Evolutionary conservation across 768 basidiomycete species (phyloP), one percentile per base, ranked within the genome.

Genomic region (Hebeloma cylindrosporum): DNA sequence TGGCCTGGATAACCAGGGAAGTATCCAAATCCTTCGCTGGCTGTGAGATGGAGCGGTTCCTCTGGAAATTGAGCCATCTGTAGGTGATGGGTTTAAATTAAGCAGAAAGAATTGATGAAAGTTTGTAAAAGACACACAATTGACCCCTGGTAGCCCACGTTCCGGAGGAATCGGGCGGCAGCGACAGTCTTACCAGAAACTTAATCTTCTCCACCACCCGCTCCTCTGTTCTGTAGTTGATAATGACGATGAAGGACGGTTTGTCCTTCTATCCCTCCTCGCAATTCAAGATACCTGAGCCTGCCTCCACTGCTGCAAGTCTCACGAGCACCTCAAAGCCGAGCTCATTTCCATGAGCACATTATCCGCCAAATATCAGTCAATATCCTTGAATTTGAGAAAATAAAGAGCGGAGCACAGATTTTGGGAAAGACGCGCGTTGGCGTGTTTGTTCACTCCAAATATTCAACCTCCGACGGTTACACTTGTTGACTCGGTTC

Each of bases 331-430:
- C n/a, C n/a, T n/a, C n/a, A n/a, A n/a, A n/a, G n/a, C n/a, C n/a
- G n/a, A n/a, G n/a, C n/a, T n/a, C n/a, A n/a, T n/a, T n/a, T n/a
- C n/a, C n/a, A n/a, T n/a, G n/a, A n/a, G n/a, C n/a, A n/a, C n/a
- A n/a, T n/a, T 89, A 65, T 9, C 22, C n/a, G 36, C 40, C 22
- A 41, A 5, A 29, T 6, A 40, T 52, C 14, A 54, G 48, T 11
- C 8, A 38, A 11, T 20, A 22, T 7, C 3, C 8, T 2, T 14
- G 11, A 27, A 32, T 13, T 4, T 16, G 30, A 20, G 2, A 7
- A 21, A 1, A 9, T 20, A 18, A 11, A 18, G 22, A 11, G 11
- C 8, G 3, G 63, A 73, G 32, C 54, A 85, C 85, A 85, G 34
- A 40, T 52, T 45, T 46, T 43, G 22, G 30, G 23, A 40, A 23